Percentiles rank a stretch among this genome's conserved stretches.
Conservation (phyloP, 192 early-diverging fungal genomes). For the Cladochytrium replicatum region DNA sequence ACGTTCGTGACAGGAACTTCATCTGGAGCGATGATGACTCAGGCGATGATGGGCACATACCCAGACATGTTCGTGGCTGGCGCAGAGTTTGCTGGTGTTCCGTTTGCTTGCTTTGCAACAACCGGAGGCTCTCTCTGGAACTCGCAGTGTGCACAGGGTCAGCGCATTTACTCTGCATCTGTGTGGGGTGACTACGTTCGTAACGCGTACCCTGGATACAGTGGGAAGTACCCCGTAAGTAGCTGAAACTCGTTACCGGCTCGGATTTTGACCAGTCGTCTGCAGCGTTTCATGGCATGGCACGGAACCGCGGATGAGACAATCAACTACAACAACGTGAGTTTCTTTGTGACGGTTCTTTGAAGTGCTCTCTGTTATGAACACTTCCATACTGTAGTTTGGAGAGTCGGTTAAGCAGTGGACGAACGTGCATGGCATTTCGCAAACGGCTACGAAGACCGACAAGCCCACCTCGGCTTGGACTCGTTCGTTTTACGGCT, state of each 20-base stretch:
- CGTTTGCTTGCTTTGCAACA: background rate
- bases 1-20: background rate
- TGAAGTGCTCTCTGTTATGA: too few species aligned
- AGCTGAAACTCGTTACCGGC: too few species aligned
- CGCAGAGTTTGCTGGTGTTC: background rate
- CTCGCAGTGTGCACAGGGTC: background rate
- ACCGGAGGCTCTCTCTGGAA: background rate
- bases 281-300: background rate
- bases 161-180: background rate
- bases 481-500: background rate
- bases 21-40: background rate
- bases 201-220: slow-evolving; percentile 1
- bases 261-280: too few species aligned
- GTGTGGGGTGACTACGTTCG: background rate
- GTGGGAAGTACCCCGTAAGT: background rate
- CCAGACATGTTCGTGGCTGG: background rate
- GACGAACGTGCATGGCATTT: background rate
- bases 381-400: too few species aligned
- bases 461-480: background rate
- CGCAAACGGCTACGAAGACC: background rate
- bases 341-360: background rate
- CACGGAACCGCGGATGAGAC: background rate
- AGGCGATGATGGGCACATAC: background rate
- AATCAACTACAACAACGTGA: too few species aligned
- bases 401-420: background rate